Evolutionary conservation across 148 eudicot species (phyloP).

Genomic region (Camellia sinensis): DNA sequence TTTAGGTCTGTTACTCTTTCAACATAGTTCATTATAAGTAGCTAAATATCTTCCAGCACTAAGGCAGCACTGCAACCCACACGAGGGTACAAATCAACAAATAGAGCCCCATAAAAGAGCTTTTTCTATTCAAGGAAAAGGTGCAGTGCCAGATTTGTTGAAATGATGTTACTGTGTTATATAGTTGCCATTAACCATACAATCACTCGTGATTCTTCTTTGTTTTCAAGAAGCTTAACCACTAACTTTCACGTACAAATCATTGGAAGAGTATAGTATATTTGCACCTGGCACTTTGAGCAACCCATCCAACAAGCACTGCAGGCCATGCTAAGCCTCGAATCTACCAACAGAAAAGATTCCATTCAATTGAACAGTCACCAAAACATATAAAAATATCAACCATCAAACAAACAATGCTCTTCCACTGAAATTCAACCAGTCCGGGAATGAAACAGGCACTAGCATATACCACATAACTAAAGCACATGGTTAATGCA

Average conservation of each 20-base stretch:
- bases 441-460: not conserved
- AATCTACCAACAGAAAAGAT: constrained; percentile 46
- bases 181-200: not conserved
- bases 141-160: not conserved
- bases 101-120: not conserved
- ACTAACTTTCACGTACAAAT: not conserved
- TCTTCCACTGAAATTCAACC: not conserved
- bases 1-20: not conserved
- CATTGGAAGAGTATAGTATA: not conserved
- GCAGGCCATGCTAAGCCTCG: constrained; percentile 99
- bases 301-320: constrained; percentile 92
- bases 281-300: constrained; percentile 94
- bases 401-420: constrained; percentile 4
- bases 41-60: not conserved
- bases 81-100: not conserved
- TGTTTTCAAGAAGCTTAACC: not conserved
- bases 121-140: not conserved
- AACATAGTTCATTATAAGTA: not conserved
- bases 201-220: not conserved
- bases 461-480: not conserved
- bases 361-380: constrained; percentile 10
- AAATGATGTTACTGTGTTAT: not conserved
- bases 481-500: not conserved
- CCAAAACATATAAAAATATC: not conserved
- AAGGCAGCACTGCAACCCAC: not conserved